Base-by-base conservation (phyloP, 1,284 basidiomycete genomes). In the Bjerkandera adusta region DNA sequence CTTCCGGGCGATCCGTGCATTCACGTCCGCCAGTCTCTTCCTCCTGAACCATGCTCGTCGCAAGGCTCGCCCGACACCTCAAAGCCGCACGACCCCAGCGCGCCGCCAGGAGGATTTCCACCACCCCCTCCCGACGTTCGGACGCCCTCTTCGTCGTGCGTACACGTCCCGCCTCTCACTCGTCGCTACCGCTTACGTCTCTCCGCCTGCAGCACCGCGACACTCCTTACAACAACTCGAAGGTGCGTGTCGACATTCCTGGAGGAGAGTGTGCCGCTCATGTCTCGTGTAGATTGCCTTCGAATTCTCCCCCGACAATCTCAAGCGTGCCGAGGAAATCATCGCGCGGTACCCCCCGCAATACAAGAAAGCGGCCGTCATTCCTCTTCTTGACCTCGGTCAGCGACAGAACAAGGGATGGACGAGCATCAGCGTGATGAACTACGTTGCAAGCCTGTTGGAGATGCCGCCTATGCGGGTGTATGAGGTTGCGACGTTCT, bases 351-450 rank as follows among this genome's bases (percentile, higher is more conserved):
- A 99, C 74, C 96, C 96, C 4, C 76, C 89, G 41, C 96, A 99
- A 68, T 98, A 97, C 80, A 96, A 94, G 78, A 97, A 97, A 70
- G 92, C 90, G 12, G 97, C 97, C 26, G 89, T 95, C 59, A 97
- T 99, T 63, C 96, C 97, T 34, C 78, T 99, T 29, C 84, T 99
- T 49, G 94, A 99, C 71, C 79, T 99, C 35, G 96, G 87, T 2
- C 97, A 99, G 72, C 81, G 93, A 57, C 97, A 99, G 71, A 98
- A 99, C 74, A 91, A 93, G 60, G 94, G 93, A 59, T 99, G 93
- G 92, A 96, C 94, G n/a, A 93, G 89, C 63, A 96, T 99, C 59
- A 92, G 89, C 60, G 94, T 96, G 52, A 99, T 99, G 96, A 98
- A 99, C 72, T 92, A 94, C 60, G 88, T 99, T 38, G 96, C 96